Evolutionary conservation across 345 rosid genomes (phyloP).

Genomic region (Eucalyptus globulus): DNA sequence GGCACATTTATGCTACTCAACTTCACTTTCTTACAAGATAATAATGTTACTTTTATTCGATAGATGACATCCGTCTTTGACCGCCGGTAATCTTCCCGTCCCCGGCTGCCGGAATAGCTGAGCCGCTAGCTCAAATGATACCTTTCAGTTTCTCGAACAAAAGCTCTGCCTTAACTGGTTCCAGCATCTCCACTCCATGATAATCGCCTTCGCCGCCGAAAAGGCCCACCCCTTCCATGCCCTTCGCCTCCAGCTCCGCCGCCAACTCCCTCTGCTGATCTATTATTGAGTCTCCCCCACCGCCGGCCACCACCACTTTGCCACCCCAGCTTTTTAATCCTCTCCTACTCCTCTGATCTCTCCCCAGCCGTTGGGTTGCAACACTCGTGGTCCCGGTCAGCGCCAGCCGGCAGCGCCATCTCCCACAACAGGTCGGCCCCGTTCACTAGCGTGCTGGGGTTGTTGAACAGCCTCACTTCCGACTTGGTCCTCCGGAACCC

Average conservation of each 20-base stretch:
- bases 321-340: not conserved
- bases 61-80: not conserved
- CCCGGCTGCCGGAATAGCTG: not conserved
- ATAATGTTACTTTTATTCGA: not conserved
- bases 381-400: slow-evolving; percentile 25
- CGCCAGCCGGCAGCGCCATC: slow-evolving; percentile 14
- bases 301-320: slow-evolving; percentile 1
- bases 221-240: slow-evolving; percentile 1
- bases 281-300: slow-evolving; percentile 6
- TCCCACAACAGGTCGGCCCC: slow-evolving; percentile 19
- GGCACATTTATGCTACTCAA: too few species aligned
- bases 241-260: not conserved
- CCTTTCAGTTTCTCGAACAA: not conserved
- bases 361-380: slow-evolving; percentile 14
- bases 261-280: slow-evolving; percentile 13
- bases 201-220: not conserved
- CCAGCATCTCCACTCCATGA: not conserved
- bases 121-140: not conserved
- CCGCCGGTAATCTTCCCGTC: not conserved
- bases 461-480: slow-evolving; percentile 1
- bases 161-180: not conserved
- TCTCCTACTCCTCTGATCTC: not conserved
- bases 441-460: slow-evolving; percentile 4
- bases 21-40: not conserved
- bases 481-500: slow-evolving; percentile 7